These are phyloP conservation scores for Nadsonia commutata DNA, from an alignment of 1,139 yeast species.

Conservation along the genomic window DNA sequence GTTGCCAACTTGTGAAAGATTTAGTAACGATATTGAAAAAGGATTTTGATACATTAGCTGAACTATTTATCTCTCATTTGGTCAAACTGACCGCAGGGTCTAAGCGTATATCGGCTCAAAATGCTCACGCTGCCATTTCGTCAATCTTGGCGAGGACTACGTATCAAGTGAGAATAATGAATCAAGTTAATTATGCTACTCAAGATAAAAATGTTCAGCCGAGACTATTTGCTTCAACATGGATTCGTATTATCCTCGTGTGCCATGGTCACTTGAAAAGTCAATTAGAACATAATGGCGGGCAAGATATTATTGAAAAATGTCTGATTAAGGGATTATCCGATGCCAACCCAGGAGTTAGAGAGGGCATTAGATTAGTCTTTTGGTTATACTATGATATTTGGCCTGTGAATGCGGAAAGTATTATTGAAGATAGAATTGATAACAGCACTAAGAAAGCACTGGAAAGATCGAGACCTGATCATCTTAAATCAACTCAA, in stretches of 20 bases:
- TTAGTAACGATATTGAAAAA: neutral
- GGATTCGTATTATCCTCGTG: conserved; percentile 48
- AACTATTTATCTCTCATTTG: conserved; percentile 41
- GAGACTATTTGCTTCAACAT: conserved; percentile 50
- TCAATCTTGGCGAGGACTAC: conserved; percentile 44
- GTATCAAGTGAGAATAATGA: conserved; percentile 38
- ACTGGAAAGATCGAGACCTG: conserved; percentile 34
- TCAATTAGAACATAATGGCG: conserved; percentile 22
- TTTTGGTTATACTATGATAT: conserved; percentile 53
- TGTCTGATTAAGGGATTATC: conserved; percentile 46
- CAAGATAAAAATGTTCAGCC: conserved; percentile 61
- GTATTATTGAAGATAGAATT: conserved; percentile 25
- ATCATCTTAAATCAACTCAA: neutral
- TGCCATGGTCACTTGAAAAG: conserved; percentile 32
- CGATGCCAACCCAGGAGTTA: conserved; percentile 71
- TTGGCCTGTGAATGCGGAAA: conserved; percentile 30
- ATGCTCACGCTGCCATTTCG: conserved; percentile 56
- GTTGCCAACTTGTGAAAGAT: neutral
- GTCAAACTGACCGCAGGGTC: conserved; percentile 58
- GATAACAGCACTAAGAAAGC: conserved; percentile 39
- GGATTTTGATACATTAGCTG: conserved; percentile 19
- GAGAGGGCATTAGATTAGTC: conserved; percentile 59
- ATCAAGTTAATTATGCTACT: conserved; percentile 37
- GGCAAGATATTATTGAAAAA: conserved; percentile 35
- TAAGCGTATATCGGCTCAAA: conserved; percentile 62